Percentiles rank a stretch among this genome's conserved stretches.
Evolutionary conservation across 169 alveolate genomes (phyloP).

Genomic region (Fabrea salina): DNA sequence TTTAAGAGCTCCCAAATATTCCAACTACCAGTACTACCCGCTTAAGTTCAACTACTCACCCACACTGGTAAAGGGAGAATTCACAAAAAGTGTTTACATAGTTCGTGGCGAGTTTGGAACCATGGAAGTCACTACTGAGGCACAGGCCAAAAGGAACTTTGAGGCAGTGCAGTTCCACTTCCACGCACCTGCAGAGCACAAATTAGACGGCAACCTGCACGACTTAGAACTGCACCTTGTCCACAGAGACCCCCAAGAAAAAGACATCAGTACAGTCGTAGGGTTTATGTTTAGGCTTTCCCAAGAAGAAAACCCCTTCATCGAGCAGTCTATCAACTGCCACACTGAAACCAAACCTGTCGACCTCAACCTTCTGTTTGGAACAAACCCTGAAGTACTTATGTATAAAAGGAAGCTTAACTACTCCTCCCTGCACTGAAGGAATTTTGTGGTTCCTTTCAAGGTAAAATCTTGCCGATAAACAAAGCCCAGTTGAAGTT

Average conservation of each 20-base stretch:
- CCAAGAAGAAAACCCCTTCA: not conserved
- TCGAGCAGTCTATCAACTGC: not conserved
- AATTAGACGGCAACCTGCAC: conserved; percentile 55
- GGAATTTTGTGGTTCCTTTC: conserved; percentile 38
- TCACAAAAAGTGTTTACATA: not conserved
- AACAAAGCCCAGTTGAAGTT: conserved; percentile 22
- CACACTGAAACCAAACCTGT: not conserved
- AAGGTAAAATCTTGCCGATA: not conserved
- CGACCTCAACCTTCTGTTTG: not conserved
- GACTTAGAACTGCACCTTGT: conserved; percentile 75
- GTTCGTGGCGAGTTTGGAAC: conserved; percentile 8
- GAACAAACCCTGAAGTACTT: too few species aligned
- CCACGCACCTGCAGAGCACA: conserved; percentile 76
- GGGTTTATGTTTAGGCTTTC: not conserved
- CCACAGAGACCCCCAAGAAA: conserved; percentile 20
- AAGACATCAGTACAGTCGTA: not conserved
- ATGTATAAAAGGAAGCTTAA: conserved; percentile 48
- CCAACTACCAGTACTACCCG: not conserved
- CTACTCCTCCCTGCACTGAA: conserved; percentile 55
- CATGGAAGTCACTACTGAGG: not conserved
- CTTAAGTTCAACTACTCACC: not conserved
- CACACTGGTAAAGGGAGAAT: not conserved
- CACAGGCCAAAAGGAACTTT: too few species aligned
- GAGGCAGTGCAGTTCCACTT: conserved; percentile 60
- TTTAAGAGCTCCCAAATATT: not conserved